Base-by-base conservation (phyloP, 495 filamentous ascomycete genomes). In the Penicillium chermesinum region DNA sequence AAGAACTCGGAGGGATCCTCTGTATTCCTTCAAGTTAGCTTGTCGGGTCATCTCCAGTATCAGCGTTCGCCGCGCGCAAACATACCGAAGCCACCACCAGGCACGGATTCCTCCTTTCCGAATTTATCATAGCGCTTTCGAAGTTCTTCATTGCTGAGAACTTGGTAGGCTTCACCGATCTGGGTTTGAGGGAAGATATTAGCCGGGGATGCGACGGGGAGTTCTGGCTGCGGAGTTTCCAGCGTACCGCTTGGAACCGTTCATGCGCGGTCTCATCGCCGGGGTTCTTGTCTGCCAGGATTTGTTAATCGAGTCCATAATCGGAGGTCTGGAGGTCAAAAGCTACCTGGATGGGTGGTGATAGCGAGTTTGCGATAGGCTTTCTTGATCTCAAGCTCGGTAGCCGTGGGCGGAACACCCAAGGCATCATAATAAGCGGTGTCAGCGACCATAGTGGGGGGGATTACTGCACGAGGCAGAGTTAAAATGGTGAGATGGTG, bases 1-100 rank as follows among this genome's bases (percentile, higher is more conserved):
- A 99, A 97, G 81, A 99, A 99, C 71, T 99, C 94, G 36, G 89
- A 80, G 0, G 93, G 94, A 57, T 99, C 93, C 74, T 88, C 85
- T 85, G 54, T 49, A 16, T 14, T 27, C 2, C 5, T 15, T 19
- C 16, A 22, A 16, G 37, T 16, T n/a, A 21, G 38, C 4, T 36
- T 16, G 38, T 17, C 13, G 2, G n/a, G 14, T 9, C 33, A 19
- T 14, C 12, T 36, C 33, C 14, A 32, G 13, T 33, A 35, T 20
- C 7, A 38, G 12, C n/a, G 4, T 16, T 39, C 27, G 5, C 18
- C 13, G 13, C 16, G 18, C 38, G 41, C 40, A 35, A 27, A 55
- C 72, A 38, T 64, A 85, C 88, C 87, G 67, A 99, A 99, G 50
- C 93, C 93, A 56, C 86, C 84, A 55, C 79, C 78, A 0, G 93